Conservation (phyloP, 495 filamentous ascomycete species). For the Penicillium odoratum region DNA sequence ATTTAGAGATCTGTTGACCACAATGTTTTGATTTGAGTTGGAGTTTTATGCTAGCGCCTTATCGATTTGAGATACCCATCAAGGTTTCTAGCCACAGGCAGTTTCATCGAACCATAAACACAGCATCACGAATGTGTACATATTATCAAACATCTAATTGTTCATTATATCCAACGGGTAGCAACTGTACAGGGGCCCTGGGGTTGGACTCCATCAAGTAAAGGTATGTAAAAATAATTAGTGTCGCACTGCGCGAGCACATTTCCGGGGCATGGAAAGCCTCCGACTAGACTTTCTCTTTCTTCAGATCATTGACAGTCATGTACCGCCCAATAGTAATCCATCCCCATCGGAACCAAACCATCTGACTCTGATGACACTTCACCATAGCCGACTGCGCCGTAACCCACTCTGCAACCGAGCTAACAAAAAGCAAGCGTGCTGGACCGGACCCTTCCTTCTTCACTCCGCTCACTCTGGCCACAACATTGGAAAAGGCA, state of each 20-base stretch:
- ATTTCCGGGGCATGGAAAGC: not conserved
- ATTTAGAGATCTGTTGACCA: not conserved
- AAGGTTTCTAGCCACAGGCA: not conserved
- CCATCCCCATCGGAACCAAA: slow-evolving; percentile 98
- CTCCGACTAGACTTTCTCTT: slow-evolving; percentile 50
- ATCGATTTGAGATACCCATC: not conserved
- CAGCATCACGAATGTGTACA: not conserved
- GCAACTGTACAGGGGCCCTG: not conserved
- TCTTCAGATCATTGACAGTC: slow-evolving; percentile 85
- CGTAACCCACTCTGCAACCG: slow-evolving; percentile 55
- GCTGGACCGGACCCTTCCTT: slow-evolving; percentile 41
- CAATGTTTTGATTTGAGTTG: not conserved
- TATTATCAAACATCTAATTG: not conserved
- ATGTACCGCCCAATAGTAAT: slow-evolving; percentile 90
- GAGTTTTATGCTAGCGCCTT: not conserved
- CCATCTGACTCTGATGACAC: slow-evolving; percentile 94
- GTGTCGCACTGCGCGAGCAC: not conserved
- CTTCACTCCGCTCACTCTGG: slow-evolving; percentile 30
- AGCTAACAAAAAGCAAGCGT: slow-evolving; percentile 69
- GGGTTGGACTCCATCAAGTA: not conserved
- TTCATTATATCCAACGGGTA: not conserved
- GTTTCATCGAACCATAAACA: not conserved
- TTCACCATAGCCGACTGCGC: slow-evolving; percentile 84
- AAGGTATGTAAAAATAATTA: not conserved
- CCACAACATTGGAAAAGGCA: slow-evolving; percentile 38